Percentiles rank a stretch among this genome's conserved stretches.
phyloP scores from a whole-genome alignment of 805 yeast genomes.

The Schwanniomyces sp. region DNA sequence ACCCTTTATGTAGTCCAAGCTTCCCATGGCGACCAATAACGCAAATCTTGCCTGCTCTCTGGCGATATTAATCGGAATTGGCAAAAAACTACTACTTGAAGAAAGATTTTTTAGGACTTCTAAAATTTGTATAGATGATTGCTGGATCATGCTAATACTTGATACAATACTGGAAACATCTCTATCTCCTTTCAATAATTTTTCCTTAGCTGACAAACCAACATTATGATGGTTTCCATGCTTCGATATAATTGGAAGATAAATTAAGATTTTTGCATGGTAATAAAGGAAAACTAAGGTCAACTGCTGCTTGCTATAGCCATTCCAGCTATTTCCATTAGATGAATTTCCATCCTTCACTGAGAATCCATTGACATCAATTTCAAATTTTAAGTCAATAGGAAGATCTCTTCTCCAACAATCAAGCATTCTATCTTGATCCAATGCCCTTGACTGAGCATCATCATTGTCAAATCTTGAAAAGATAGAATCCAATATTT shows the following conservation, averaged over 20 bases:
- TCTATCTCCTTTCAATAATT: slow-evolving; percentile 36
- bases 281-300: slow-evolving; percentile 49
- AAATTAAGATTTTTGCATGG: slow-evolving; percentile 44
- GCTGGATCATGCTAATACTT: slow-evolving; percentile 67
- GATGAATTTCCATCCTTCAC: slow-evolving; percentile 24
- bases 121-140: slow-evolving; percentile 61
- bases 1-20: slow-evolving; percentile 78
- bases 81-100: slow-evolving; percentile 44
- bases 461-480: slow-evolving; percentile 49
- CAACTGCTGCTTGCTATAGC: slow-evolving; percentile 45
- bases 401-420: slow-evolving; percentile 79
- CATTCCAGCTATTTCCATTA: slow-evolving; percentile 18
- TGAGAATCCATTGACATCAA: slow-evolving; percentile 58
- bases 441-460: slow-evolving; percentile 24
- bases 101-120: slow-evolving; percentile 47
- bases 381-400: slow-evolving; percentile 55
- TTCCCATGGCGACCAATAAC: slow-evolving; percentile 68
- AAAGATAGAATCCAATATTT: slow-evolving; percentile 68
- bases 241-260: slow-evolving; percentile 41
- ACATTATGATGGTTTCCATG: slow-evolving; percentile 42
- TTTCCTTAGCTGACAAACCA: slow-evolving; percentile 39
- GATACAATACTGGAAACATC: slow-evolving; percentile 36
- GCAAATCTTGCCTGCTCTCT: slow-evolving; percentile 65
- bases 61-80: slow-evolving; percentile 63
- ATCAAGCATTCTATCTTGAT: slow-evolving; percentile 67